Evolutionary conservation across 805 yeast genomes (phyloP).

Genomic region (Ogataea kodamae): DNA sequence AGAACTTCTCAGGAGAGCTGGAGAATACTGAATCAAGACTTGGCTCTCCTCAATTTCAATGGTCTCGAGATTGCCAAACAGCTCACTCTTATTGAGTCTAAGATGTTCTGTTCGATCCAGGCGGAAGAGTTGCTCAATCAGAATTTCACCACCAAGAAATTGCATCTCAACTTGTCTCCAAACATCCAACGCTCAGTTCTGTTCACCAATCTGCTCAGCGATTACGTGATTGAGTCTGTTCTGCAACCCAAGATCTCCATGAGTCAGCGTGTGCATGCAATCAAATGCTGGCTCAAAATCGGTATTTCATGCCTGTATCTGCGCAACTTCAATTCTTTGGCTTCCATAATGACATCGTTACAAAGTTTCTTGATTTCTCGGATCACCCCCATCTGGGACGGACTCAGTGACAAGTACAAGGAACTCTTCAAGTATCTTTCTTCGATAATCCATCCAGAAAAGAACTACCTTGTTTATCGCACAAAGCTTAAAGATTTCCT

Average conservation of each 20-base stretch:
- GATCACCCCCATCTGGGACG: slow-evolving; percentile 56
- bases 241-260: slow-evolving; percentile 48
- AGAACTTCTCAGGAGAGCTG: slow-evolving; percentile 51
- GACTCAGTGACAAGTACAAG: slow-evolving; percentile 53
- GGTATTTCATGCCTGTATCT: slow-evolving; percentile 70
- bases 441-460: slow-evolving; percentile 69
- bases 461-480: slow-evolving; percentile 69
- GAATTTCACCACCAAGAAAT: slow-evolving; percentile 57
- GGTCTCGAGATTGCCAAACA: slow-evolving; percentile 77
- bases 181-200: slow-evolving; percentile 58
- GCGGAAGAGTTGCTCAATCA: slow-evolving; percentile 65
- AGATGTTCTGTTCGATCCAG: slow-evolving; percentile 57
- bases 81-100: slow-evolving; percentile 67
- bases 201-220: slow-evolving; percentile 70
- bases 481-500: slow-evolving; percentile 55
- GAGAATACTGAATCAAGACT: slow-evolving; percentile 52
- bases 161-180: slow-evolving; percentile 56
- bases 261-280: slow-evolving; percentile 49
- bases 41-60: slow-evolving; percentile 54
- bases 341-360: slow-evolving; percentile 72
- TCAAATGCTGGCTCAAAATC: slow-evolving; percentile 70
- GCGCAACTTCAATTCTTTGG: slow-evolving; percentile 73
- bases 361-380: slow-evolving; percentile 72
- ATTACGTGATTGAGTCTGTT: slow-evolving; percentile 68
- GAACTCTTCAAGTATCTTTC: slow-evolving; percentile 62